These are phyloP conservation scores for Penicillium salamii DNA, from an alignment of 495 filamentous ascomycete species.

Conservation along the genomic window DNA sequence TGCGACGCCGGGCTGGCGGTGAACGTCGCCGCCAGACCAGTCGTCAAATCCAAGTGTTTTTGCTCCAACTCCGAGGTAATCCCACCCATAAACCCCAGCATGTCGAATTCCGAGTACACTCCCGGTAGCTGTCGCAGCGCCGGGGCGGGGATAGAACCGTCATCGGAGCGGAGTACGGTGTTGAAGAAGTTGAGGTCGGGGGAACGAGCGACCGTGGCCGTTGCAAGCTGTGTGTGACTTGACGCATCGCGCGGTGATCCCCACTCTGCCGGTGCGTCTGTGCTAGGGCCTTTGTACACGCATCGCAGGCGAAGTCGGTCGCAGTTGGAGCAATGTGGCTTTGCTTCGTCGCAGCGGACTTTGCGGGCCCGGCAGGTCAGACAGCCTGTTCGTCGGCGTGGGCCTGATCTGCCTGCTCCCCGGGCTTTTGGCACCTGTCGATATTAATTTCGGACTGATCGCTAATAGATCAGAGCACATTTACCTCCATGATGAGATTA, in stretches of 20 bases:
- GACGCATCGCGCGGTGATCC: slow-evolving; percentile 1
- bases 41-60: slow-evolving; percentile 36
- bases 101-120: slow-evolving; percentile 30
- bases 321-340: slow-evolving; percentile 39
- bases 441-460: slow-evolving; percentile 27
- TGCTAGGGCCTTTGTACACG: slow-evolving; percentile 23
- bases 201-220: slow-evolving; percentile 8
- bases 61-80: slow-evolving; percentile 40
- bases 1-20: slow-evolving; percentile 13
- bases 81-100: slow-evolving; percentile 40
- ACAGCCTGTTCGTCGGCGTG: slow-evolving; percentile 44
- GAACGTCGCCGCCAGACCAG: slow-evolving; percentile 18
- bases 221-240: not conserved
- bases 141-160: slow-evolving; percentile 16
- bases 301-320: slow-evolving; percentile 36
- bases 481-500: slow-evolving; percentile 24
- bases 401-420: slow-evolving; percentile 39
- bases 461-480: not conserved
- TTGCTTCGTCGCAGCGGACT: slow-evolving; percentile 44
- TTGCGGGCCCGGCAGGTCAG: slow-evolving; percentile 46
- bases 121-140: slow-evolving; percentile 9
- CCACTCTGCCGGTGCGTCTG: not conserved
- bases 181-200: slow-evolving; percentile 33
- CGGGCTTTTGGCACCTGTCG: slow-evolving; percentile 34
- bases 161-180: slow-evolving; percentile 31